These are phyloP conservation scores for Wallacemonas sp. DNA, from an alignment of 208 protist species.

Conservation along the genomic window DNA sequence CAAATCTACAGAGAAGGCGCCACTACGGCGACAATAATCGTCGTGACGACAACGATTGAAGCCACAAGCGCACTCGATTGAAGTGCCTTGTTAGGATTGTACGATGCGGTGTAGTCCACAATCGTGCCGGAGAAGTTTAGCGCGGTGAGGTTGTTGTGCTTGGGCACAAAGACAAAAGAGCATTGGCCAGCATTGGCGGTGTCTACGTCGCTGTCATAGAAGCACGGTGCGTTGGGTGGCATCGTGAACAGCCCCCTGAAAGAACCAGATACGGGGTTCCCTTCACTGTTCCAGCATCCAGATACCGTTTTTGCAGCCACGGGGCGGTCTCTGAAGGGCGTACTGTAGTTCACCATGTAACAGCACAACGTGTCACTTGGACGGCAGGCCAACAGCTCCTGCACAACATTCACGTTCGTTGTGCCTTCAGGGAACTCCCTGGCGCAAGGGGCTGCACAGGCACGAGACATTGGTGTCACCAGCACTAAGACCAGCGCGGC, in stretches of 20 bases:
- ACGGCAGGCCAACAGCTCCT: not conserved
- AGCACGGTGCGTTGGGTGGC: slow-evolving; percentile 8
- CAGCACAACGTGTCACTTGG: not conserved
- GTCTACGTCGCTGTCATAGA: slow-evolving; percentile 1
- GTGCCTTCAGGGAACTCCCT: not conserved
- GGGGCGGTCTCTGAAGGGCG: not conserved
- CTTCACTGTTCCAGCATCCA: slow-evolving; percentile 6
- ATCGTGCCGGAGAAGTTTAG: slow-evolving; percentile 10
- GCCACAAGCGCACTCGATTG: no score
- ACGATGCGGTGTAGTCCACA: not conserved
- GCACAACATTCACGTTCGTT: not conserved
- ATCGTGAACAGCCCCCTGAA: slow-evolving; percentile 6
- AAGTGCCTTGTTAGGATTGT: slow-evolving; percentile 1
- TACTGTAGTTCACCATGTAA: not conserved
- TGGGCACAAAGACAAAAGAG: not conserved
- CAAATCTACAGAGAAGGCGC: no score
- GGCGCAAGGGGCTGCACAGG: not conserved
- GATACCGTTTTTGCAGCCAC: not conserved
- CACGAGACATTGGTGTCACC: not conserved
- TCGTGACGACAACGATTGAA: no score
- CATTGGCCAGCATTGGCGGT: not conserved
- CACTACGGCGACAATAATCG: no score
- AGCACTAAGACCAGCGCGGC: not conserved
- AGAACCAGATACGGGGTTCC: not conserved
- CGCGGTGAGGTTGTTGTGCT: not conserved